Conservation (phyloP, 1,139 yeast genomes). For the Lodderomyces metapsilosis region DNA sequence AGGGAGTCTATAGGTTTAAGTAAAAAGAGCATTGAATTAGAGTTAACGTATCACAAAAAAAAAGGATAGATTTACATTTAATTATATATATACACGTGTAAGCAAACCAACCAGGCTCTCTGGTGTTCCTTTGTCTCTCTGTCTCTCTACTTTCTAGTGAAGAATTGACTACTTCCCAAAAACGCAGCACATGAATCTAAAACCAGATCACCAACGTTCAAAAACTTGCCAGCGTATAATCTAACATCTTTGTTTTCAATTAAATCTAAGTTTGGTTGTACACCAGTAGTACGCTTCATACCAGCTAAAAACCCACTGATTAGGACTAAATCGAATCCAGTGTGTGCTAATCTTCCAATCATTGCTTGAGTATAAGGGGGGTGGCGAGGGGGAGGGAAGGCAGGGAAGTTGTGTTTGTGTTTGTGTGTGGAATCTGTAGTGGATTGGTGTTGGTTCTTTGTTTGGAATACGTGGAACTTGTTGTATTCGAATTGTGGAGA, state of each 20-base stretch:
- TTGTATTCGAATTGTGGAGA: too few species aligned
- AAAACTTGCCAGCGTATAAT: slow-evolving; percentile 62
- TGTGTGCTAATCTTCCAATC: slow-evolving; percentile 66
- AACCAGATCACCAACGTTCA: slow-evolving; percentile 81
- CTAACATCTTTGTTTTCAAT: slow-evolving; percentile 49
- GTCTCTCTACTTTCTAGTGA: slow-evolving; percentile 29
- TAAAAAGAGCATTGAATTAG: not conserved
- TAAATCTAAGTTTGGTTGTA: slow-evolving; percentile 46
- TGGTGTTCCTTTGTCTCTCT: not conserved
- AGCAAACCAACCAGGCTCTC: not conserved
- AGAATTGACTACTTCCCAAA: slow-evolving; percentile 72
- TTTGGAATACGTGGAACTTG: too few species aligned
- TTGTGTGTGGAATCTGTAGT: too few species aligned
- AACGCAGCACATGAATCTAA: slow-evolving; percentile 73
- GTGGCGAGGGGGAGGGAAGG: too few species aligned
- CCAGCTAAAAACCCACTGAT: slow-evolving; percentile 88
- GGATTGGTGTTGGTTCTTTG: too few species aligned
- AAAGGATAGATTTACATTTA: not conserved
- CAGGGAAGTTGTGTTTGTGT: not conserved
- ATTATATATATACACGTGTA: slow-evolving; percentile 2
- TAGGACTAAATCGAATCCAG: slow-evolving; percentile 70
- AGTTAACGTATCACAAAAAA: too few species aligned
- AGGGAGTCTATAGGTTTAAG: not conserved
- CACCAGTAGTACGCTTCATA: slow-evolving; percentile 82
- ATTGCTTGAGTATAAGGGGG: slow-evolving; percentile 17